Evolutionary conservation across 306 rosid species (phyloP), one percentile per base, ranked within the genome.

Genomic region (Casuarina equisetifolia): DNA sequence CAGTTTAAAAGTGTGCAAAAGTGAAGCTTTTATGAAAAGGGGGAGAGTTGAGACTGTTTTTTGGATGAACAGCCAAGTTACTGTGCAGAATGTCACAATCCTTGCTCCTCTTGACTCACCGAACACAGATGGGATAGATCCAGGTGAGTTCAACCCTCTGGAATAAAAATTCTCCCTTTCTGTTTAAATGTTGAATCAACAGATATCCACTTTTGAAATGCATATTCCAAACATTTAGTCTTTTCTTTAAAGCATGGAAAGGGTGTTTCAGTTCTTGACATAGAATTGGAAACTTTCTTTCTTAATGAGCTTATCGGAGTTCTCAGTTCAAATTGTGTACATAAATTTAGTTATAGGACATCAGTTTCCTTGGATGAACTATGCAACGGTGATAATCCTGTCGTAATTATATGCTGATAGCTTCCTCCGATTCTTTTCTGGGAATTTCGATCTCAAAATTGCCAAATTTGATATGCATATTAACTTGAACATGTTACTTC

Each of bases 51-150:
- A 89, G 87, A 86, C 79, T 1, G 78, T 81, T 83, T 86, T 86
- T 76, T 84, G 84, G 82, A 78, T 87, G 87, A 86, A 87, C 93
- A 90, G 95, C 93, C 82, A 84, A 68, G 93, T 92, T 74, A 78
- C 88, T 15, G 78, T 92, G 78, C 88, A 83, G 83, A 89, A 82
- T 70, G 83, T 90, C 70, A 87, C 87, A 2, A 90, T 88, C 83
- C 86, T 90, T 76, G 93, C 97, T 68, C 97, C 97, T 55, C 87
- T 78, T 46, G 80, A 81, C 73, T 90, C 97, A 9, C 95, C 93
- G 70, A 92, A 90, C 82, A 90, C 97, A 2, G 97, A 92, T 19
- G 97, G 91, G 58, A 90, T 92, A 55, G 88, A 90, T 82, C 97
- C 97, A 70, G 97, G 97, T 88, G 43, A 85, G 53, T 73, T 78